Evolutionary conservation across 306 rosid species (phyloP), one percentile per base, ranked within the genome.

Genomic region (Erythrophleum fordii): DNA sequence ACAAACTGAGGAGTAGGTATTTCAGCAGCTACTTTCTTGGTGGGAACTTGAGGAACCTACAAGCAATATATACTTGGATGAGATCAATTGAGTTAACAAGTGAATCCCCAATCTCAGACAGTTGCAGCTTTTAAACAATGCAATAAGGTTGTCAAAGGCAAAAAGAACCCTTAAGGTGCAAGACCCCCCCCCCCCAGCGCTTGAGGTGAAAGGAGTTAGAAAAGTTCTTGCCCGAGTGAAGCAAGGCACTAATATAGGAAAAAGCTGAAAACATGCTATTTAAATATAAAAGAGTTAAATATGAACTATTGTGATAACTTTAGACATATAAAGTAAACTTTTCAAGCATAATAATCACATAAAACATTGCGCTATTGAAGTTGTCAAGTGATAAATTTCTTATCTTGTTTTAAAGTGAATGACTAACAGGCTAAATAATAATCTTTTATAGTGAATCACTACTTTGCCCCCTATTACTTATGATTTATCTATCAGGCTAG

Each of bases 1-100:
- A 85, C 92, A 77, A 71, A 91, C 84, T 87, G 87, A 62, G 92
- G 92, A 67, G 95, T 91, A 31, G 95, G 92, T 62, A 91, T 91
- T 58, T 90, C 92, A 8, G 92, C 26, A 48, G 88, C 83, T 52
- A 77, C 52, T 70, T 83, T 91, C 91, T 84, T 87, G 86, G 69
- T 79, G 73, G 82, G 79, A 62, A 71, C 74, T 69, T 71, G 86
- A 70, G 75, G 89, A 28, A 80, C 82, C 88, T 85, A 56, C 73
- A 42, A 44, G 2, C 44, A 13, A 25, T 69, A 44, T 22, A 8
- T 69, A 42, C 25, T 69, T 44, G 73, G 37, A 44, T 68, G 20
- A 20, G 28, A 68, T 23, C n/a, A 68, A 41, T 13, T 0, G 31
- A 73, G 66, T 55, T 35, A 76, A 51, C 20, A 17, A 35, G 13